Conservation (phyloP, 2,329 filamentous ascomycete genomes). For the Cercospora sp. region DNA sequence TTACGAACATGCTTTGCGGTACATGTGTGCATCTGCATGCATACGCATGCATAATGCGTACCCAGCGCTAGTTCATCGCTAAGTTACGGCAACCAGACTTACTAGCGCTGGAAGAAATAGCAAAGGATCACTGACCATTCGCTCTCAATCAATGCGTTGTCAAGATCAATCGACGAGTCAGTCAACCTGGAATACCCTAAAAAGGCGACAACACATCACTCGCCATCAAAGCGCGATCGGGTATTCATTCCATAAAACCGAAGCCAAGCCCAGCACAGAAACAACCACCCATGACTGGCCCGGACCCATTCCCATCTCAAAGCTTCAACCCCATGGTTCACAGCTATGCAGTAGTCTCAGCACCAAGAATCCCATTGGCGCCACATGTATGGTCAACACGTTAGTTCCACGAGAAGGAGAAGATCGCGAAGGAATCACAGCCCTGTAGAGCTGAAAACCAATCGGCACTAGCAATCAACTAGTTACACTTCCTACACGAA, state of each 20-base stretch:
- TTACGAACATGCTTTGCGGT: not conserved
- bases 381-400: not conserved
- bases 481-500: not conserved
- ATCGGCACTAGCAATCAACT: not conserved
- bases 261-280: not conserved
- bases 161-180: not conserved
- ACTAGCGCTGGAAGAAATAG: not conserved
- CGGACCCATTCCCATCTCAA: not conserved
- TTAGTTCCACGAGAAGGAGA: not conserved
- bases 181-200: not conserved
- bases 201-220: too few species aligned
- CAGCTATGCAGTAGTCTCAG: not conserved
- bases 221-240: too few species aligned
- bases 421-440: not conserved
- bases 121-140: not conserved
- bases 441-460: not conserved
- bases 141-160: not conserved
- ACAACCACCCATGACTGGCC: not conserved
- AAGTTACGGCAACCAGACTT: not conserved
- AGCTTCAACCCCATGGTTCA: too few species aligned
- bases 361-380: too few species aligned
- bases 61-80: not conserved
- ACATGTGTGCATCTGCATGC: not conserved
- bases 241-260: too few species aligned
- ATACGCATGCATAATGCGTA: not conserved